phyloP scores from a whole-genome alignment of 257 asterid species.

The Solanum bulbocastanum region DNA sequence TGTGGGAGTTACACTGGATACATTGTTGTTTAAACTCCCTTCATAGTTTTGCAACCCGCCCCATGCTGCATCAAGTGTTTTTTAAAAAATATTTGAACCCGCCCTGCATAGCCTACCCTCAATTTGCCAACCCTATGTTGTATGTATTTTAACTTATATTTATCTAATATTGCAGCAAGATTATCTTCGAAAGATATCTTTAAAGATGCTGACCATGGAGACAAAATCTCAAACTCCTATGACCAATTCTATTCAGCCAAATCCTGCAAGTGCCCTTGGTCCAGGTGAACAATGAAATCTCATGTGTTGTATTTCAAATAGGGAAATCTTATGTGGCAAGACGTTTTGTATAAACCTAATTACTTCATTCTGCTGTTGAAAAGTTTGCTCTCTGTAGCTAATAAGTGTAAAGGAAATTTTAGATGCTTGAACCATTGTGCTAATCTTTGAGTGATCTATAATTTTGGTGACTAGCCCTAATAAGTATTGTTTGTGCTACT shows the following conservation, averaged over 20 bases:
- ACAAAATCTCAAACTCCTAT: slow-evolving; percentile 55
- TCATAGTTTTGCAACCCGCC: background rate
- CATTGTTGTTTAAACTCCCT: background rate
- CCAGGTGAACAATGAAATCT: slow-evolving; percentile 30
- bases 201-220: slow-evolving; percentile 85
- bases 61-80: background rate
- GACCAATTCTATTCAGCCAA: slow-evolving; percentile 36
- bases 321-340: background rate
- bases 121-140: background rate
- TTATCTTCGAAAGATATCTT: slow-evolving; percentile 49
- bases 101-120: background rate
- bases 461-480: background rate
- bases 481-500: background rate
- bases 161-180: background rate
- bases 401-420: background rate
- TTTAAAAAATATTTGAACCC: background rate
- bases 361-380: background rate
- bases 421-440: background rate
- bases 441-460: background rate
- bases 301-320: background rate
- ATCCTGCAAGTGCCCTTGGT: slow-evolving; percentile 45
- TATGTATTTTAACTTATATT: background rate
- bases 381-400: background rate
- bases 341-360: background rate
- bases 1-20: background rate